These are phyloP conservation scores for Ambrosiella cleistominuta DNA, from an alignment of 2,329 filamentous ascomycete genomes.

Conservation along the genomic window DNA sequence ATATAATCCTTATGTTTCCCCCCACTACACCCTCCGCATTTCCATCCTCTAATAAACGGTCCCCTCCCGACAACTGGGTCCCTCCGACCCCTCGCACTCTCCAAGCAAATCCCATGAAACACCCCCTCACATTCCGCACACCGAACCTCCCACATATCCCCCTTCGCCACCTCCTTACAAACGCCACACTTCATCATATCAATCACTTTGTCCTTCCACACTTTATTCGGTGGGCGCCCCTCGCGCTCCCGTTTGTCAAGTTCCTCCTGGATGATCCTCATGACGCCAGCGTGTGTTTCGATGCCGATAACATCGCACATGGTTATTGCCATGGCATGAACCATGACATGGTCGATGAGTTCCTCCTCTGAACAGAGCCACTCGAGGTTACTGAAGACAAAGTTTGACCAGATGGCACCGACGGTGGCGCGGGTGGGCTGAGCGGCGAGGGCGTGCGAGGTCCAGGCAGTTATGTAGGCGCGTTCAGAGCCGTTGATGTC, in stretches of 20 bases:
- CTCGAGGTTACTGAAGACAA: constrained; percentile 30
- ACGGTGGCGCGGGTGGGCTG: constrained; percentile 35
- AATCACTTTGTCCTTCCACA: background rate
- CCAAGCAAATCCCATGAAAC: constrained; percentile 9
- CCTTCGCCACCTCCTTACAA: background rate
- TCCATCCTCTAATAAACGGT: constrained; percentile 10
- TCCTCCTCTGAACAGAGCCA: constrained; percentile 34
- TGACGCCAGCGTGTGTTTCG: constrained; percentile 25
- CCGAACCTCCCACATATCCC: constrained; percentile 5
- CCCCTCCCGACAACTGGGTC: background rate
- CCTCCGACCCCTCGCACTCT: background rate
- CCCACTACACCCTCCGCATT: background rate
- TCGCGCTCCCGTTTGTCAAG: background rate
- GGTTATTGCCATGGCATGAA: constrained; percentile 34
- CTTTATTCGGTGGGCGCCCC: background rate
- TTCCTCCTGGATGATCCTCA: constrained; percentile 17
- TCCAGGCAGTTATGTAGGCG: constrained; percentile 42
- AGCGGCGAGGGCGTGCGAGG: constrained; percentile 34
- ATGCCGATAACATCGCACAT: constrained; percentile 31
- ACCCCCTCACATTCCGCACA: constrained; percentile 2
- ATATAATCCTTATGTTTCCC: background rate
- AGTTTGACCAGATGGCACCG: constrained; percentile 33
- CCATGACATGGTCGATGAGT: constrained; percentile 36
- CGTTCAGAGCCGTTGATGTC: constrained; percentile 37
- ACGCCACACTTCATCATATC: background rate